A percentile compares a stretch with the other conserved stretches of the same genome.
phyloP scores from a whole-genome alignment of 768 basidiomycete species.

The Cyclocybe aegerita region DNA sequence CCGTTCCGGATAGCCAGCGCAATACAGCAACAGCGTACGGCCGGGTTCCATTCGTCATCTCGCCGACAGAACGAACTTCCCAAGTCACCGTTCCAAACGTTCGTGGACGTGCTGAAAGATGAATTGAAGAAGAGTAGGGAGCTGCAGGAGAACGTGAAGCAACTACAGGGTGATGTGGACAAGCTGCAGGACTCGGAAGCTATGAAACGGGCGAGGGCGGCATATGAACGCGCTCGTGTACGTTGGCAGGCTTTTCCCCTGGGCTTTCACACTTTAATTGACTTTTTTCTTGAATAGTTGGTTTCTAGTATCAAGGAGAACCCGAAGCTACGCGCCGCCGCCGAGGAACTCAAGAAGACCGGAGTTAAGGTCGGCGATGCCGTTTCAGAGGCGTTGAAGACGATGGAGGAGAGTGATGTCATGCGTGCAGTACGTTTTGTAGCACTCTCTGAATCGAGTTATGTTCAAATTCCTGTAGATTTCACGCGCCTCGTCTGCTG shows the following conservation, averaged over 20 bases:
- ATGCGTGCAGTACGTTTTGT: constrained; percentile 72
- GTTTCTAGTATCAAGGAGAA: constrained; percentile 96
- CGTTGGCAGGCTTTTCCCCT: constrained; percentile 26
- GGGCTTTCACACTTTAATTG: not conserved
- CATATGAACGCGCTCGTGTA: constrained; percentile 94
- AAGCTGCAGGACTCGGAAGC: constrained; percentile 97
- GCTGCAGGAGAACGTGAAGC: constrained; percentile 94
- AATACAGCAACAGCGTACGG: constrained; percentile 15
- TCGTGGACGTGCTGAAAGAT: constrained; percentile 90
- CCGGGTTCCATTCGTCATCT: constrained; percentile 68
- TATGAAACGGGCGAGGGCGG: constrained; percentile 87
- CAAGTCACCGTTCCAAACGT: constrained; percentile 94
- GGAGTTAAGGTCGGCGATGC: constrained; percentile 95
- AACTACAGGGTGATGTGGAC: constrained; percentile 96
- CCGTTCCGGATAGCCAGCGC: constrained; percentile 40
- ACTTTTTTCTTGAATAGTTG: constrained; percentile 46
- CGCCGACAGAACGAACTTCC: constrained; percentile 62
- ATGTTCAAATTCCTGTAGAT: constrained; percentile 48
- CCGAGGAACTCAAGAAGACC: constrained; percentile 86
- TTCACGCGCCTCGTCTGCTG: constrained; percentile 79
- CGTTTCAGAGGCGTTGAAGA: constrained; percentile 85
- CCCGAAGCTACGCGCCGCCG: constrained; percentile 86
- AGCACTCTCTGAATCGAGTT: not conserved
- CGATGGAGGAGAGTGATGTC: constrained; percentile 93
- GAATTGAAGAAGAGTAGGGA: constrained; percentile 94